phyloP scores from a whole-genome alignment of 441 rosid species.

The Populus tomentosa region DNA sequence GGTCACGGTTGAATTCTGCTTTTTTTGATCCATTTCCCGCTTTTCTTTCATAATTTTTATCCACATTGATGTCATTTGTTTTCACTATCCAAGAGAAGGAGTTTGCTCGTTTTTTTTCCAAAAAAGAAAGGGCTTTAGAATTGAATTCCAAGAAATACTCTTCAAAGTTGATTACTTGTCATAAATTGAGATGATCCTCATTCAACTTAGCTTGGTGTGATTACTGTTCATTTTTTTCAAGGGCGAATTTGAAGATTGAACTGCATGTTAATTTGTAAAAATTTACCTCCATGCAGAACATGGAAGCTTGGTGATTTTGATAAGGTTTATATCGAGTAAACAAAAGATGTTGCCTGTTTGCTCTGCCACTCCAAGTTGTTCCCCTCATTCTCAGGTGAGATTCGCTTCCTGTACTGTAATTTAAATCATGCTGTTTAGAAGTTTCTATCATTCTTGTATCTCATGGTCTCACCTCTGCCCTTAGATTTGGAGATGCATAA shows the following conservation, averaged over 20 bases:
- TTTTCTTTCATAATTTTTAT: background rate
- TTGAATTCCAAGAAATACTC: background rate
- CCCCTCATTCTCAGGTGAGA: conserved; percentile 67
- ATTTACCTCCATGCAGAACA: conserved; percentile 23
- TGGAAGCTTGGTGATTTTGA: conserved; percentile 38
- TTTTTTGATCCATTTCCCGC: background rate
- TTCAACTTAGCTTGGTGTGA: background rate
- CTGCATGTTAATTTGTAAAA: background rate
- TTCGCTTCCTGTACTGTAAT: background rate
- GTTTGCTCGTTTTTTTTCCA: background rate
- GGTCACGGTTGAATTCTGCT: background rate
- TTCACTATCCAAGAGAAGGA: background rate
- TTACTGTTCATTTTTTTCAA: background rate
- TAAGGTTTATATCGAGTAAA: conserved; percentile 28
- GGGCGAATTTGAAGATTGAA: background rate
- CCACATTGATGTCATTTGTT: background rate
- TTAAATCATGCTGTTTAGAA: background rate
- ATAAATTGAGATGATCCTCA: background rate
- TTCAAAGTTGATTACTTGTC: background rate
- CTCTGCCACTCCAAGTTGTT: conserved; percentile 57
- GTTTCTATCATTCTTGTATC: background rate
- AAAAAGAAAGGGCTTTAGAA: background rate
- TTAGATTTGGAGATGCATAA: background rate
- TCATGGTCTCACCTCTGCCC: background rate
- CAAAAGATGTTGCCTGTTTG: conserved; percentile 65